A percentile compares a stretch with the other conserved stretches of the same genome.
Evolutionary conservation across 495 filamentous ascomycete genomes (phyloP).

Genomic region (Penicillium malachiteum): DNA sequence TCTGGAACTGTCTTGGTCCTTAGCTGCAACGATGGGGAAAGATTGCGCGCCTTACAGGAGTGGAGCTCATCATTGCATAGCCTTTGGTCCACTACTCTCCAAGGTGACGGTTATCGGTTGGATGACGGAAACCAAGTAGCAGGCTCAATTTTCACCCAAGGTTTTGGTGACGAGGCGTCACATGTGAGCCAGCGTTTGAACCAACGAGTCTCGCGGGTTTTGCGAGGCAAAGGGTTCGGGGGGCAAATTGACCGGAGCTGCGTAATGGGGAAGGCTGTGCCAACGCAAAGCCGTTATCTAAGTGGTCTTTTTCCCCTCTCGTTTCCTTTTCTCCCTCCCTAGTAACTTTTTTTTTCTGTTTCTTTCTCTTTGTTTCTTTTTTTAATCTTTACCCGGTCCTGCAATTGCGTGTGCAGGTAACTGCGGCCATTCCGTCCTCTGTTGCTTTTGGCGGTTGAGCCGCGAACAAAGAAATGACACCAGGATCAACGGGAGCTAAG

Average conservation of each 20-base stretch:
- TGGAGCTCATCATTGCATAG: conserved; percentile 68
- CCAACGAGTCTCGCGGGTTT: conserved; percentile 20
- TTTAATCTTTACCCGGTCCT: neutral
- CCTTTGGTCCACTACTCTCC: conserved; percentile 65
- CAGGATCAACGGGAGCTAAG: neutral
- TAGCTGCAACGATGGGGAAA: conserved; percentile 69
- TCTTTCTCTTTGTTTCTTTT: neutral
- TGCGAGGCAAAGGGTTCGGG: conserved; percentile 17
- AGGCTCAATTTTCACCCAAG: conserved; percentile 28
- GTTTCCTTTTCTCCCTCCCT: neutral
- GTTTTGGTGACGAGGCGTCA: conserved; percentile 33
- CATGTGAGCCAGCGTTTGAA: conserved; percentile 17
- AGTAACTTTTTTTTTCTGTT: neutral
- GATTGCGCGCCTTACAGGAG: conserved; percentile 67
- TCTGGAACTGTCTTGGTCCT: conserved; percentile 79
- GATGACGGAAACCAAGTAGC: conserved; percentile 32
- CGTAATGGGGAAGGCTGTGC: neutral
- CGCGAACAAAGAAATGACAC: neutral
- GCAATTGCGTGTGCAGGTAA: conserved; percentile 7
- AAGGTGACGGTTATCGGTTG: conserved; percentile 69
- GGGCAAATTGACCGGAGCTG: conserved; percentile 8
- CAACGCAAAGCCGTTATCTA: neutral
- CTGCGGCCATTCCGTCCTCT: conserved; percentile 1
- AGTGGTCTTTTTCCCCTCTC: neutral
- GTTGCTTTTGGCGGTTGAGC: conserved; percentile 10